Base-by-base conservation (phyloP, 2,329 filamentous ascomycete genomes). In the Escovopsis sp. region DNA sequence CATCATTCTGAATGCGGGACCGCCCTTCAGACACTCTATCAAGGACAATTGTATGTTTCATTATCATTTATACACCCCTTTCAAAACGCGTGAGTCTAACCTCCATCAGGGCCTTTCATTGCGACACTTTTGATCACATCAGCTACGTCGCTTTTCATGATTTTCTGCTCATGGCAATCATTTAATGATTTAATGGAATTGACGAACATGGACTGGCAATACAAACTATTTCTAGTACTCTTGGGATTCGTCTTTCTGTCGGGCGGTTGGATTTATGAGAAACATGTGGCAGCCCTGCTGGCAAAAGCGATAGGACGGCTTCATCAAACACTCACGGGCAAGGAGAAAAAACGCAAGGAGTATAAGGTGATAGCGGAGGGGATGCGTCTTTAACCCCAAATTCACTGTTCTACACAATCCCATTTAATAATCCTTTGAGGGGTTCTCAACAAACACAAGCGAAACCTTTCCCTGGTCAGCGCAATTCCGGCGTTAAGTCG, bases 1-100 rank as follows among this genome's bases (percentile, higher is more conserved):
- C 4, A 72, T 96, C 33, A 82, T 96, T 1, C 70, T 98, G 27
- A 94, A 83, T 51, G 85, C 91, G n/a, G 93, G 91, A 1, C 79
- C 76, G 30, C 91, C 91, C 1, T 98, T 94, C 64, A 73, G 91
- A 41, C 83, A 91, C 52, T 74, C 76, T 13, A 85, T 87, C 66
- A 67, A 67, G 14, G 72, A 81, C 45, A 98, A 98, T 56, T 75
- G 84, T 87, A 60, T 63, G 80, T 66, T 7, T 27, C 5, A 24
- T 12, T 30, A 10, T 20, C 15, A 20, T n/a, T n/a, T 30, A 20
- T 16, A 15, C 24, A 7, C 12, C 14, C 3, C 2, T 8, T 7
- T 30, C 27, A 30, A 30, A 30, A 11, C 7, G 11, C 27, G 11
- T 9, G 27, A 30, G 7, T 24, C 43, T 49, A 9, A 51, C 43